These are phyloP conservation scores for Onygenales sp. DNA, from an alignment of 2,329 filamentous ascomycete genomes.

Conservation along the genomic window DNA sequence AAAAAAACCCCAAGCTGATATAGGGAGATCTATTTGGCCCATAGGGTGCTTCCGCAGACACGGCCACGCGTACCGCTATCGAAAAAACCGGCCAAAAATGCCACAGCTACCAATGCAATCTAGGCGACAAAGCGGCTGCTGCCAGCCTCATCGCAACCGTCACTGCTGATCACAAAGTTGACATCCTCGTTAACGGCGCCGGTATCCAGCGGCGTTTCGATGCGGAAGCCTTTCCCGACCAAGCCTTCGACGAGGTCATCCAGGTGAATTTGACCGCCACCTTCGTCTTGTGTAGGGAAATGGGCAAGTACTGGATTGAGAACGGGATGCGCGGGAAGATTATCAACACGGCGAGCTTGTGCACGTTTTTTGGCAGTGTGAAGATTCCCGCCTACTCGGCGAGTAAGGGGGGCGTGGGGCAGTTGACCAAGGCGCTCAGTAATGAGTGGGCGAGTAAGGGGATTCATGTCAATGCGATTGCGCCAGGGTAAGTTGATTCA, in stretches of 20 bases:
- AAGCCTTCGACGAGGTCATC: slow-evolving; percentile 69
- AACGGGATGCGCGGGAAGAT: slow-evolving; percentile 55
- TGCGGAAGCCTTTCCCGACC: slow-evolving; percentile 62
- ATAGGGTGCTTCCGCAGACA: slow-evolving; percentile 26
- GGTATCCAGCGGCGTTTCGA: slow-evolving; percentile 75
- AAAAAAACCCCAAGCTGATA: too few relatives aligned
- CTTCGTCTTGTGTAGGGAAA: slow-evolving; percentile 67
- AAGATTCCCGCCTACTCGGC: slow-evolving; percentile 83
- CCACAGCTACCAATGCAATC: slow-evolving; percentile 34
- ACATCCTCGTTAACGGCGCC: slow-evolving; percentile 76
- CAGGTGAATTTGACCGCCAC: slow-evolving; percentile 79
- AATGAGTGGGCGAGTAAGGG: slow-evolving; percentile 76
- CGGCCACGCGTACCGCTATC: slow-evolving; percentile 31
- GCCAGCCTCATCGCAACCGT: slow-evolving; percentile 31
- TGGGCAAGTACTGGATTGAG: slow-evolving; percentile 66
- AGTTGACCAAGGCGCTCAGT: slow-evolving; percentile 72
- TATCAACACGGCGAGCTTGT: slow-evolving; percentile 73
- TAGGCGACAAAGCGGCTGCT: slow-evolving; percentile 32
- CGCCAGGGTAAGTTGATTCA: slow-evolving; percentile 57
- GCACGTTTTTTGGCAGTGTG: slow-evolving; percentile 77
- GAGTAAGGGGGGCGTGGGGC: slow-evolving; percentile 73
- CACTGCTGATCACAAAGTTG: slow-evolving; percentile 37
- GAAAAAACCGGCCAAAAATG: slow-evolving; percentile 30
- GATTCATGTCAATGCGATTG: slow-evolving; percentile 78
- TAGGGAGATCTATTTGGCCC: background rate